Evolutionary conservation across 495 filamentous ascomycete genomes (phyloP).

Genomic region (Thermothielavioides terrestris): DNA sequence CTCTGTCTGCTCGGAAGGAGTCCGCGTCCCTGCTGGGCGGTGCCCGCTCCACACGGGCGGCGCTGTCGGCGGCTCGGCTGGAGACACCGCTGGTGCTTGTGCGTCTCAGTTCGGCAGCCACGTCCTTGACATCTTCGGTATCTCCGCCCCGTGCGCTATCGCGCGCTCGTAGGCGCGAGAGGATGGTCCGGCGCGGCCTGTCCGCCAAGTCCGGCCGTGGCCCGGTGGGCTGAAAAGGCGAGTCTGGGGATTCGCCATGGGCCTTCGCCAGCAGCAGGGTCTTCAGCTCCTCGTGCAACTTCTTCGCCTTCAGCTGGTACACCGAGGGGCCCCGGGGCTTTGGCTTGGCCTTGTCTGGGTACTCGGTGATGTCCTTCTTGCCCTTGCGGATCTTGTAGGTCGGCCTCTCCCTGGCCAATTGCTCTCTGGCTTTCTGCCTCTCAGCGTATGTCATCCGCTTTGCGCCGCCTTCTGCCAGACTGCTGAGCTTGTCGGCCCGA

Average conservation of each 20-base stretch:
- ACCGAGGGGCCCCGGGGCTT: conserved; percentile 35
- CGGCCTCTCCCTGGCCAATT: conserved; percentile 11
- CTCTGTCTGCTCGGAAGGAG: not conserved
- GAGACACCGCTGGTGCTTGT: not conserved
- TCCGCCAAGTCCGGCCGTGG: not conserved
- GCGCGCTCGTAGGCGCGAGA: not conserved
- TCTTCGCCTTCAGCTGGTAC: conserved; percentile 30
- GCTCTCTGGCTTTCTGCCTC: conserved; percentile 16
- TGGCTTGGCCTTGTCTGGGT: conserved; percentile 22
- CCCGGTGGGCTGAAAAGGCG: conserved; percentile 3
- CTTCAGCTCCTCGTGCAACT: conserved; percentile 16
- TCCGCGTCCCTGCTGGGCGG: no score
- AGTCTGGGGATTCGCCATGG: not conserved
- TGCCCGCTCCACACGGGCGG: no score
- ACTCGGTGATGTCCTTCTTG: conserved; percentile 38
- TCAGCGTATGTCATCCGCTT: conserved; percentile 20
- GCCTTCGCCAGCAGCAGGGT: not conserved
- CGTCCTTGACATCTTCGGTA: not conserved
- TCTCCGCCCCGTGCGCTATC: not conserved
- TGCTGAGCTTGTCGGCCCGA: not conserved
- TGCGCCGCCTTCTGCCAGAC: not conserved
- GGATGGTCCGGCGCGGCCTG: not conserved
- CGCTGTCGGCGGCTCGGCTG: not conserved
- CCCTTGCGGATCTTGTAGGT: conserved; percentile 34
- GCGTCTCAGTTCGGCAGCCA: not conserved